These are phyloP conservation scores for Podaxis sp. DNA, from an alignment of 768 basidiomycete genomes.

Conservation along the genomic window DNA sequence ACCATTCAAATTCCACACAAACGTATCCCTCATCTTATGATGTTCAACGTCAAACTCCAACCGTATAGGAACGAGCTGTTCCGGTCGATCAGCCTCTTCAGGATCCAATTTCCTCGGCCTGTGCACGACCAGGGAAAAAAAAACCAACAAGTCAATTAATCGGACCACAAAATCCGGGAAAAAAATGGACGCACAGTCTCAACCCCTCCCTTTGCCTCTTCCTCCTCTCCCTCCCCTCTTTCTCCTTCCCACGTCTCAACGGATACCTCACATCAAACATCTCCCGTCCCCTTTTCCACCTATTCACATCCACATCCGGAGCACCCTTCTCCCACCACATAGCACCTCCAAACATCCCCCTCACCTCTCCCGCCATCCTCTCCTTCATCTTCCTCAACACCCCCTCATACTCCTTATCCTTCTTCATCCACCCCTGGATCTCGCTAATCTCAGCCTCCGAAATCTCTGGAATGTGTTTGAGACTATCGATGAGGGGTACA, in stretches of 20 bases:
- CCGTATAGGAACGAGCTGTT: constrained; percentile 92
- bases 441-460: constrained; percentile 46
- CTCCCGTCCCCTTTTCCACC: constrained; percentile 43
- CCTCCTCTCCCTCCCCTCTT: constrained; percentile 42
- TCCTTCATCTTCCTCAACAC: constrained; percentile 48
- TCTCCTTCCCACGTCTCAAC: constrained; percentile 29
- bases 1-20: constrained; percentile 97
- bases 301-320: constrained; percentile 36
- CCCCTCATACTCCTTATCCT: constrained; percentile 59
- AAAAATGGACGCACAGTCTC: constrained; percentile 62
- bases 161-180: constrained; percentile 15
- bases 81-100: constrained; percentile 61
- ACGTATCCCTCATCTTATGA: constrained; percentile 92
- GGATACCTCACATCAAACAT: constrained; percentile 55
- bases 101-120: constrained; percentile 62
- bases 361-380: constrained; percentile 51
- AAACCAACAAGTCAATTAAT: constrained; percentile 9
- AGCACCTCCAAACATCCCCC: constrained; percentile 38
- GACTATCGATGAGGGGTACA: constrained; percentile 59
- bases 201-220: constrained; percentile 65
- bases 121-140: constrained; percentile 15
- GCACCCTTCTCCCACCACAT: constrained; percentile 67
- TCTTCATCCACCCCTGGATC: constrained; percentile 63
- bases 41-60: constrained; percentile 96
- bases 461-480: constrained; percentile 54